A percentile compares a stretch with the other conserved stretches of the same genome.
These are phyloP conservation scores for Syzygium malaccense DNA, from an alignment of 441 rosid species.

Conservation along the genomic window DNA sequence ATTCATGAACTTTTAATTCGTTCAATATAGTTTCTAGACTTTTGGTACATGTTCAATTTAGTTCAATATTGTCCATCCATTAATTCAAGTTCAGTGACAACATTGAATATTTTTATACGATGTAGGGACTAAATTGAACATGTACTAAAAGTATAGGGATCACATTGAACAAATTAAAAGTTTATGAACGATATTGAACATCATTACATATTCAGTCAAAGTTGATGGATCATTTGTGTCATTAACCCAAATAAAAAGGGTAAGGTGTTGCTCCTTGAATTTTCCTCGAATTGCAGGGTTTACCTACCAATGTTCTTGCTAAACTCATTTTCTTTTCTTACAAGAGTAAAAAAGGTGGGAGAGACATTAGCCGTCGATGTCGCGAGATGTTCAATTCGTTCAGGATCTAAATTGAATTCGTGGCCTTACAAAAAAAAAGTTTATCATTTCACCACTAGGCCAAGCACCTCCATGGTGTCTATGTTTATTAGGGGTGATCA, in stretches of 20 bases:
- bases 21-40: too few relatives aligned
- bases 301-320: not conserved
- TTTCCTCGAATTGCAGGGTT: not conserved
- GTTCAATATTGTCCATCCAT: too few relatives aligned
- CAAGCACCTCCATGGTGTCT: not conserved
- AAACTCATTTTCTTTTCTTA: not conserved
- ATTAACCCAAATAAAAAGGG: not conserved
- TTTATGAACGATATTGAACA: too few relatives aligned
- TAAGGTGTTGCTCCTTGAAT: not conserved
- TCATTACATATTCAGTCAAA: too few relatives aligned
- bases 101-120: too few relatives aligned
- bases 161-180: too few relatives aligned
- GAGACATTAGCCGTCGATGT: not conserved
- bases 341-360: not conserved
- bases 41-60: too few relatives aligned
- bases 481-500: not conserved
- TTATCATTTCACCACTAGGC: not conserved
- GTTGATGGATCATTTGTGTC: too few relatives aligned
- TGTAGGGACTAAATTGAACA: too few relatives aligned
- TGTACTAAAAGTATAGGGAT: too few relatives aligned
- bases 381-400: not conserved
- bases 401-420: fast-evolving
- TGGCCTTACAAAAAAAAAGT: not conserved
- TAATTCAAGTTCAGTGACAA: too few relatives aligned
- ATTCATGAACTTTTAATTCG: too few relatives aligned